Evolutionary conservation across 352 stramenopile species (phyloP).

Genomic region (Ochromonadaceae sp.): DNA sequence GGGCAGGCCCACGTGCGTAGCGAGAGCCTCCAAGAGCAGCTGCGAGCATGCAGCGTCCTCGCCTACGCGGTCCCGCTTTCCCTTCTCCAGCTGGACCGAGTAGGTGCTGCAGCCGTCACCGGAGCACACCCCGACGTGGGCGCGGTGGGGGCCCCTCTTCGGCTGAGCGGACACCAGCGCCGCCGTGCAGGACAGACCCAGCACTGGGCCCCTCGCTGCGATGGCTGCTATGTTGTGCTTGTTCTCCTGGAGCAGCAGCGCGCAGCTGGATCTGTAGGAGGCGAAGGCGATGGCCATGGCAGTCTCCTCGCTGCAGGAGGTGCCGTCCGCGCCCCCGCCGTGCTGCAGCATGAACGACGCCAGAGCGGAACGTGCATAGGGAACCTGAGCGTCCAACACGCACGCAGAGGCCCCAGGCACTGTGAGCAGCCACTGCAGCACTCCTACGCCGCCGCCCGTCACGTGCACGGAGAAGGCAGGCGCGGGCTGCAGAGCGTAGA

Average conservation of each 20-base stretch:
- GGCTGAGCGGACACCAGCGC: slow-evolving; percentile 20
- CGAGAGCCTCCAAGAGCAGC: background rate
- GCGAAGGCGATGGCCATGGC: slow-evolving; percentile 22
- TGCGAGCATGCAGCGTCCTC: slow-evolving; percentile 14
- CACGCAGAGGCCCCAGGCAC: slow-evolving; percentile 6
- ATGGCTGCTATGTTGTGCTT: slow-evolving; percentile 9
- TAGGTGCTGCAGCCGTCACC: slow-evolving; percentile 19
- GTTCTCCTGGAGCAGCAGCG: slow-evolving; percentile 16
- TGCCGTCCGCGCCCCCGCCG: background rate
- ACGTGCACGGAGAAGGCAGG: slow-evolving; percentile 15
- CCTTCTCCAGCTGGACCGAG: slow-evolving; percentile 28
- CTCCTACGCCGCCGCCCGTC: slow-evolving; percentile 13
- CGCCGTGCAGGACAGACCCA: slow-evolving; percentile 31
- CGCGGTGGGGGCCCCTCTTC: slow-evolving; percentile 27
- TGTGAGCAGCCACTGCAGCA: slow-evolving; percentile 13
- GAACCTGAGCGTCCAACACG: slow-evolving; percentile 1
- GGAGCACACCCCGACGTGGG: slow-evolving; percentile 25
- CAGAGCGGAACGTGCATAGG: slow-evolving; percentile 8
- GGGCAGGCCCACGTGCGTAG: too few relatives aligned
- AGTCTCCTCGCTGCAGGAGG: slow-evolving; percentile 3
- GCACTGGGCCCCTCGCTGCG: background rate
- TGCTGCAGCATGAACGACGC: background rate
- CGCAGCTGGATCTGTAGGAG: slow-evolving; percentile 23
- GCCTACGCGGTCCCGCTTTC: background rate
- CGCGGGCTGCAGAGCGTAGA: too few relatives aligned